Evolutionary conservation across 306 rosid genomes (phyloP).

Genomic region (Rosa persica): DNA sequence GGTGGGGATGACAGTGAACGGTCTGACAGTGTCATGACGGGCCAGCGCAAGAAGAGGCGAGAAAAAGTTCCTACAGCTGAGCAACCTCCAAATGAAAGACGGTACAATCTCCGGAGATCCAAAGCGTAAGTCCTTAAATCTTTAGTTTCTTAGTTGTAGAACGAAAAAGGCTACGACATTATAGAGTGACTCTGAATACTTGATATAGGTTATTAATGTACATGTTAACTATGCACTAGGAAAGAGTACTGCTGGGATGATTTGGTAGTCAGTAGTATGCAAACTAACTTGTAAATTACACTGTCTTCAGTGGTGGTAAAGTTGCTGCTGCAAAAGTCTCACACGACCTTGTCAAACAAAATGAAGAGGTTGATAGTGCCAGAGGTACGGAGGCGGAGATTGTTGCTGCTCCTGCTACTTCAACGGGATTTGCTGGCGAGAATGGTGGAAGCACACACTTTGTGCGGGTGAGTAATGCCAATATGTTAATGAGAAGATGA

Average conservation of each 20-base stretch:
- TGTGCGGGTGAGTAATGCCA: slow-evolving; percentile 51
- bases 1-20: slow-evolving; percentile 62
- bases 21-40: slow-evolving; percentile 56
- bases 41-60: slow-evolving; percentile 62
- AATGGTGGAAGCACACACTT: slow-evolving; percentile 57
- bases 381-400: slow-evolving; percentile 34
- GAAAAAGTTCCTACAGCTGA: slow-evolving; percentile 48
- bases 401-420: slow-evolving; percentile 53
- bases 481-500: neutral
- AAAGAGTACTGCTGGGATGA: neutral
- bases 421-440: slow-evolving; percentile 62
- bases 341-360: slow-evolving; percentile 47
- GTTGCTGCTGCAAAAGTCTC: slow-evolving; percentile 47
- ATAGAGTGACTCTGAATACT: neutral
- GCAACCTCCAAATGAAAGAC: slow-evolving; percentile 52
- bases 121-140: slow-evolving; percentile 43
- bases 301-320: slow-evolving; percentile 47
- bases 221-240: neutral
- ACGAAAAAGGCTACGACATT: neutral
- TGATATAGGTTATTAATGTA: neutral
- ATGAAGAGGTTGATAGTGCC: slow-evolving; percentile 43
- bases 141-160: neutral
- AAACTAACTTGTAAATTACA: slow-evolving; percentile 23
- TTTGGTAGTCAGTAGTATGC: neutral
- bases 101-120: slow-evolving; percentile 84